Base-by-base conservation (phyloP, 805 yeast genomes). In the Lachancea kluyveri region DNA sequence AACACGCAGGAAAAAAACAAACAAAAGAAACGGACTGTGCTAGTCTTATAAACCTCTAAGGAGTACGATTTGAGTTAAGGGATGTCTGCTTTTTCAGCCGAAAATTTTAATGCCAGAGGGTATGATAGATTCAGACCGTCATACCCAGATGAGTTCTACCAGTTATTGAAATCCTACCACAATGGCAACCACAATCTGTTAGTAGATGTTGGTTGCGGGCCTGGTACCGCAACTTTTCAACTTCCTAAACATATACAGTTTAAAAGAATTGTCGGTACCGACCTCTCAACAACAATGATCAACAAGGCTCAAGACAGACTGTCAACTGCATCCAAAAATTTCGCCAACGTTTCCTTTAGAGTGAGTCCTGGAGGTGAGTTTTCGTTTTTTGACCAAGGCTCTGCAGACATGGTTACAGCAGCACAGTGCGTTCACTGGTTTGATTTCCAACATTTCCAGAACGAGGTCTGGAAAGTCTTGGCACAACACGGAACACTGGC, bases 351-450 rank as follows among this genome's bases (percentile, higher is more conserved):
- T 7, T 24, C 18, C 11, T 13, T 27, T 24, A 21, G 22, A 8
- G 28, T 32, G 3, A 27, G 19, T 23, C 39, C 49, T 8, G 45
- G 52, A 3, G 59, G 54, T 44, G 42, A 46, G 40, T 15, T 46
- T 19, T 8, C 39, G 26, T 16, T 50, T 48, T 57, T 44, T 48
- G 65, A 57, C 52, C 49, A 60, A 32, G 43, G 46, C 13, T 29
- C 72, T 0, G 71, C 76, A 6, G 94, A 81, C 50, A 38, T 85
- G 45, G 63, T 85, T 9, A 70, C 86, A 2, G 82, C 79, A n/a
- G 94, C 88, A 0, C 87, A 87, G 51, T 80, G 87, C 37, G 74
- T 71, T n/a, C 96, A 87, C 57, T 87, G 95, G 95, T 71, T 84
- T 36, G 67, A 79, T 35, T 78, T 72, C 37, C 59, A 62, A 0